A percentile compares a stretch with the other conserved stretches of the same genome.
phyloP scores from a whole-genome alignment of 1,284 basidiomycete genomes.

The Apiotrichum laibachii region DNA sequence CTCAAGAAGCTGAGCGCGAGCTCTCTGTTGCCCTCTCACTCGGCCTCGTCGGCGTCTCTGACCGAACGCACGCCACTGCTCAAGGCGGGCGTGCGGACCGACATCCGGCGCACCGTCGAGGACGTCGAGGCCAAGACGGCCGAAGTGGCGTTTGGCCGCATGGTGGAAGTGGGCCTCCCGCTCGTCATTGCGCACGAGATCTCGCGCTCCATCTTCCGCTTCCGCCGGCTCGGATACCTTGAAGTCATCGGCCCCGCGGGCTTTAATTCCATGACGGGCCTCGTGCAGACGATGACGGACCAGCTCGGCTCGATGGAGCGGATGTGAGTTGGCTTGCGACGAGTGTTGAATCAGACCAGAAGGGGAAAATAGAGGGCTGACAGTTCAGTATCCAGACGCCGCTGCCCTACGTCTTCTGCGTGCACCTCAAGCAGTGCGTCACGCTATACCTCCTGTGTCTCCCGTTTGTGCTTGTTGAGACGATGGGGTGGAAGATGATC shows the following conservation, averaged over 20 bases:
- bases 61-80: constrained; percentile 46
- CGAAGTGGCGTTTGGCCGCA: constrained; percentile 28
- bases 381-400: constrained; percentile 38
- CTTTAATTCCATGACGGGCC: constrained; percentile 65
- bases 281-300: constrained; percentile 73
- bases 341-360: neutral
- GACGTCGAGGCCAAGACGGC: constrained; percentile 12
- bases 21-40: neutral
- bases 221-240: constrained; percentile 70
- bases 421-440: constrained; percentile 92
- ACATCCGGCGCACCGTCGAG: constrained; percentile 31
- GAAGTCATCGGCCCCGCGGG: constrained; percentile 85
- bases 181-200: constrained; percentile 66
- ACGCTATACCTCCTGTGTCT: constrained; percentile 80
- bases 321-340: constrained; percentile 49
- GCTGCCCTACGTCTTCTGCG: constrained; percentile 55
- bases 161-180: constrained; percentile 38
- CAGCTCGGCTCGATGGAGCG: constrained; percentile 81
- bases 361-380: no score
- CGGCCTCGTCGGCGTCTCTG: neutral
- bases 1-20: neutral
- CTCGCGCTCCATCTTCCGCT: constrained; percentile 64
- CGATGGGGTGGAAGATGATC: constrained; percentile 66
- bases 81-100: constrained; percentile 44
- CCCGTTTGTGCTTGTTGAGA: constrained; percentile 72